Conservation (phyloP, 225 moss, liverwort and hornwort species). For the Physcomitrellopsis africana region DNA sequence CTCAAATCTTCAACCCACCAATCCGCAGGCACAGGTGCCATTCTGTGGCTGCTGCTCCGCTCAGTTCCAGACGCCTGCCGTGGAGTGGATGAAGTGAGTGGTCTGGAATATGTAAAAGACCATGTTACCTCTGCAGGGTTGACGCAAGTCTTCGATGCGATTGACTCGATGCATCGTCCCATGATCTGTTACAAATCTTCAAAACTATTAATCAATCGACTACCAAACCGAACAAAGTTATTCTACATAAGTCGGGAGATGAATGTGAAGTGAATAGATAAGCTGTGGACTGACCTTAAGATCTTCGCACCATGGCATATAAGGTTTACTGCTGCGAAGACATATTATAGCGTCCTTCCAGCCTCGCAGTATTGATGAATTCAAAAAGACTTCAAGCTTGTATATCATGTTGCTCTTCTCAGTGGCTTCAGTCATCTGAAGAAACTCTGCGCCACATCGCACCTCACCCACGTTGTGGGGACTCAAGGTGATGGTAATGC, state of each 20-base stretch:
- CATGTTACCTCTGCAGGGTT: constrained; percentile 60
- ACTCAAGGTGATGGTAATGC: constrained; percentile 68
- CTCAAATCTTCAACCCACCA: constrained; percentile 86
- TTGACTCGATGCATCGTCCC: constrained; percentile 71
- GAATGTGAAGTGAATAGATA: neutral
- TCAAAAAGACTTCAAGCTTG: constrained; percentile 84
- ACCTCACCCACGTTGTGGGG: constrained; percentile 66
- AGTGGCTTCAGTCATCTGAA: constrained; percentile 73
- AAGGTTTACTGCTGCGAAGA: constrained; percentile 53
- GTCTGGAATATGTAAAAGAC: constrained; percentile 68
- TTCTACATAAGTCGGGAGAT: no score
- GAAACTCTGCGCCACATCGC: constrained; percentile 80
- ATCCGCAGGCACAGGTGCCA: constrained; percentile 51
- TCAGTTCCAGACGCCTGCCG: constrained; percentile 29
- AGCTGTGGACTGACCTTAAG: constrained; percentile 52
- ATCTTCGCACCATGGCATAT: constrained; percentile 79
- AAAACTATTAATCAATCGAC: neutral
- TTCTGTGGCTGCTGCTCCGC: constrained; percentile 45
- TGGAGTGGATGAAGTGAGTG: constrained; percentile 20
- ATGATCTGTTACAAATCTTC: constrained; percentile 43
- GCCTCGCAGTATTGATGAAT: constrained; percentile 66
- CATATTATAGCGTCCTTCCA: constrained; percentile 80
- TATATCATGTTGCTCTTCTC: constrained; percentile 81
- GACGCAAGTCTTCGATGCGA: constrained; percentile 60
- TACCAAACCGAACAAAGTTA: no score